These are phyloP conservation scores for Taxillus chinensis DNA, from an alignment of 164 flowering plant genomes.

Conservation along the genomic window DNA sequence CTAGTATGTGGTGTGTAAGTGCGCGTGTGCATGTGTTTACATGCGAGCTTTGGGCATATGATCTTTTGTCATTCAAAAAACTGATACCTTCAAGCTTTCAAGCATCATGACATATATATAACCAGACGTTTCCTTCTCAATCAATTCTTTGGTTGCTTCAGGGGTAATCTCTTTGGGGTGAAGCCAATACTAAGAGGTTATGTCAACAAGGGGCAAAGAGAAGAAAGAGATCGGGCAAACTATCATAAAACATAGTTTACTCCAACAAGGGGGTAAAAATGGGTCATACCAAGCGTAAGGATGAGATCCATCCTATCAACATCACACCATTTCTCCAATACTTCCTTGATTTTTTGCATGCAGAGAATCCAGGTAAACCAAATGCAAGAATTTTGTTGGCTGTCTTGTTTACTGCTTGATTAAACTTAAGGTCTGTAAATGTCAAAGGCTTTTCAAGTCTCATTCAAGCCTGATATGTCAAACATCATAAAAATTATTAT, in stretches of 20 bases:
- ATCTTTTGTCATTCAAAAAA: neutral
- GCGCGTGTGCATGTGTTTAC: no score
- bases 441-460: conserved; percentile 92
- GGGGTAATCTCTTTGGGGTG: conserved; percentile 89
- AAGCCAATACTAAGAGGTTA: conserved; percentile 54
- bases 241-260: neutral
- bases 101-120: conserved; percentile 84
- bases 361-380: conserved; percentile 97
- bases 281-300: conserved; percentile 65
- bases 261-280: neutral
- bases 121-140: conserved; percentile 93
- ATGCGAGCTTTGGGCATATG: no score
- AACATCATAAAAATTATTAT: neutral
- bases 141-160: conserved; percentile 85
- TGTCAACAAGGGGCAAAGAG: neutral
- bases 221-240: neutral
- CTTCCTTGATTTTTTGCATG: conserved; percentile 58
- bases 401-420: conserved; percentile 18
- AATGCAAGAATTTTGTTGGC: conserved; percentile 63
- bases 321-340: conserved; percentile 69
- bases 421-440: conserved; percentile 59
- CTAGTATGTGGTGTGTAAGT: no score
- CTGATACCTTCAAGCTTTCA: conserved; percentile 82
- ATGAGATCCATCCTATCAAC: conserved; percentile 75
- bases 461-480: conserved; percentile 55